Evolutionary conservation across 805 yeast species (phyloP).

Genomic region (Kodamaea leandrae): DNA sequence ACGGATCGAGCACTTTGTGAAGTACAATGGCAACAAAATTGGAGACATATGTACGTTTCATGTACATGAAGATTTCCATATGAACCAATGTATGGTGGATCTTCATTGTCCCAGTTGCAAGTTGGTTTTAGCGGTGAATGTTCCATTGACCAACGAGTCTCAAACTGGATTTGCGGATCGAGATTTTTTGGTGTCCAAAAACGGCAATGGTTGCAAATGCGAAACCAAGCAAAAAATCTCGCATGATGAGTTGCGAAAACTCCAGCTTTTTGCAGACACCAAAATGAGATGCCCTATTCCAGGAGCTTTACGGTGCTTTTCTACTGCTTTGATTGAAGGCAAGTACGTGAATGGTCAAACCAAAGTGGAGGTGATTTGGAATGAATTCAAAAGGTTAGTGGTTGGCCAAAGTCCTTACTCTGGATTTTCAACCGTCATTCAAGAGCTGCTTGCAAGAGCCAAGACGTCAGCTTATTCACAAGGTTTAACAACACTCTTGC

Average conservation of each 20-base stretch:
- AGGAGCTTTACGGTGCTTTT: too few relatives aligned
- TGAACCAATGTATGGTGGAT: neutral
- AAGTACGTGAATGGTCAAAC: too few relatives aligned
- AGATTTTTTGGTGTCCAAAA: conserved; percentile 4
- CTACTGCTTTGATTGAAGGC: too few relatives aligned
- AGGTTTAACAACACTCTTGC: neutral
- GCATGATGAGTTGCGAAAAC: conserved; percentile 19
- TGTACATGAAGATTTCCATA: neutral
- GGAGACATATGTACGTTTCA: neutral
- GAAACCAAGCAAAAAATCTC: conserved; percentile 9
- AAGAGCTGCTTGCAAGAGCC: too few relatives aligned
- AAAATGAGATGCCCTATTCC: too few relatives aligned
- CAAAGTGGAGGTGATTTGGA: too few relatives aligned
- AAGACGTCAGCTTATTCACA: neutral
- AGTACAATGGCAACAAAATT: neutral
- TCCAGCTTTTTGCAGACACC: too few relatives aligned
- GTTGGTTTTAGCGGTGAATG: neutral
- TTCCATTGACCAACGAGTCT: conserved; percentile 12
- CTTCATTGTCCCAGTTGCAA: conserved; percentile 5
- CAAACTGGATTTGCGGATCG: conserved; percentile 17
- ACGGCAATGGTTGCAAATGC: conserved; percentile 1
- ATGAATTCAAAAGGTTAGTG: too few relatives aligned
- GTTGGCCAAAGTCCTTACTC: too few relatives aligned
- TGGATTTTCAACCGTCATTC: too few relatives aligned
- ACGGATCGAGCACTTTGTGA: neutral